Evolutionary conservation across 306 rosid genomes (phyloP).

Genomic region (Casuarina equisetifolia): DNA sequence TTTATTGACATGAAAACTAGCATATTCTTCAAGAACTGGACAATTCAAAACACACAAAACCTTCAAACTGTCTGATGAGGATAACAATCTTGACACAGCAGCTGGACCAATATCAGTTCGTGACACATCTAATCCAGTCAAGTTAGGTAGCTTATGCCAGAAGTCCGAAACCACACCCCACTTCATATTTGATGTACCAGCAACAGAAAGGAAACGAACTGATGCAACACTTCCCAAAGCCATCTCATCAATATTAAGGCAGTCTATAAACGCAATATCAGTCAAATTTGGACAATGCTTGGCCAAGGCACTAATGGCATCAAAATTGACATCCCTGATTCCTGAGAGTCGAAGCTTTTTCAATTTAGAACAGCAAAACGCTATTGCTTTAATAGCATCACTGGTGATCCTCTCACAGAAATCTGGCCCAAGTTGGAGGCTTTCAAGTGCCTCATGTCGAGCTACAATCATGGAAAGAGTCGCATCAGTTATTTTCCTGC

Average conservation of each 20-base stretch:
- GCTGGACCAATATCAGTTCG: conserved; percentile 87
- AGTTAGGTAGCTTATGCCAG: conserved; percentile 87
- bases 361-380: conserved; percentile 78
- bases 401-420: conserved; percentile 98
- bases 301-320: conserved; percentile 76
- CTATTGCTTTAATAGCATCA: conserved; percentile 90
- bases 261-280: conserved; percentile 92
- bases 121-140: conserved; percentile 87
- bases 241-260: conserved; percentile 78
- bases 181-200: conserved; percentile 86
- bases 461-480: conserved; percentile 95
- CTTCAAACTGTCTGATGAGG: conserved; percentile 71
- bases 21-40: conserved; percentile 75
- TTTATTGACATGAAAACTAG: conserved; percentile 59
- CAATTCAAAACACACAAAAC: conserved; percentile 92
- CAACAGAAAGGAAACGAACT: conserved; percentile 80
- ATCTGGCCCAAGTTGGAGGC: conserved; percentile 99
- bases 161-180: conserved; percentile 86
- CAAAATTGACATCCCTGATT: conserved; percentile 77
- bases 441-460: conserved; percentile 91
- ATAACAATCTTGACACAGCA: conserved; percentile 70
- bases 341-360: conserved; percentile 86
- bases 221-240: conserved; percentile 80
- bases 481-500: conserved; percentile 96
- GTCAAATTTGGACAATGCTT: conserved; percentile 72